phyloP scores from a whole-genome alignment of 2,329 filamentous ascomycete species.

The Arthrobotrys sphaeroides region DNA sequence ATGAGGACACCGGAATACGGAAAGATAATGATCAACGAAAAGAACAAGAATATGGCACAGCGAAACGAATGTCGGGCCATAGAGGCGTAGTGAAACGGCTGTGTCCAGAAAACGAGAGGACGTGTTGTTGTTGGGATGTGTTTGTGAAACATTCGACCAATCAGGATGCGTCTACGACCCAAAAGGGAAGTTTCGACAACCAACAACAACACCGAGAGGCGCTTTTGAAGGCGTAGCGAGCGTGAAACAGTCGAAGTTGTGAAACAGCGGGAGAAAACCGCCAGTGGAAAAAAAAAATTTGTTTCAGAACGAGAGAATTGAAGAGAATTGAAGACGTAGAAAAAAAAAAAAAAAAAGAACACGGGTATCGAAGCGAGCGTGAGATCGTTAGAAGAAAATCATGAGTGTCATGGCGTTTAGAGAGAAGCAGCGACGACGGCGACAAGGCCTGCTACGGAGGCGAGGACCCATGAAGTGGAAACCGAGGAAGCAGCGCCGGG shows the following conservation, averaged over 20 bases:
- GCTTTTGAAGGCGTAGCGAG: slow-evolving; percentile 30
- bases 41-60: slow-evolving; percentile 35
- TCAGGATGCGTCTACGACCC: slow-evolving; percentile 33
- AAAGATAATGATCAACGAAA: slow-evolving; percentile 4
- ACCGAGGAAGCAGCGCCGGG: slow-evolving; percentile 47
- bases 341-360: too few relatives aligned
- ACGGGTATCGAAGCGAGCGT: slow-evolving; percentile 44
- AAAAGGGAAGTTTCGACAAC: slow-evolving; percentile 53
- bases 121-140: slow-evolving; percentile 32
- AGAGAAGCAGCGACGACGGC: slow-evolving; percentile 38
- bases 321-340: slow-evolving; percentile 12
- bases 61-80: slow-evolving; percentile 32
- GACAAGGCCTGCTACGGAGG: slow-evolving; percentile 39
- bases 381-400: slow-evolving; percentile 19
- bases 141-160: slow-evolving; percentile 30
- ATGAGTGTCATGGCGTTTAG: slow-evolving; percentile 27
- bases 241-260: slow-evolving; percentile 40
- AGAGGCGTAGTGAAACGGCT: slow-evolving; percentile 24
- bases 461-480: slow-evolving; percentile 48
- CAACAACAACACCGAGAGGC: slow-evolving; percentile 48
- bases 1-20: slow-evolving; percentile 13
- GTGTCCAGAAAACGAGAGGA: neutral
- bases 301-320: slow-evolving; percentile 28
- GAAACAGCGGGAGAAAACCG: slow-evolving; percentile 13
- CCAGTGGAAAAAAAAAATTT: slow-evolving; percentile 1